A percentile compares a stretch with the other conserved stretches of the same genome.
Conservation (phyloP, 1,139 yeast genomes). For the Geotrichum fermentans region DNA sequence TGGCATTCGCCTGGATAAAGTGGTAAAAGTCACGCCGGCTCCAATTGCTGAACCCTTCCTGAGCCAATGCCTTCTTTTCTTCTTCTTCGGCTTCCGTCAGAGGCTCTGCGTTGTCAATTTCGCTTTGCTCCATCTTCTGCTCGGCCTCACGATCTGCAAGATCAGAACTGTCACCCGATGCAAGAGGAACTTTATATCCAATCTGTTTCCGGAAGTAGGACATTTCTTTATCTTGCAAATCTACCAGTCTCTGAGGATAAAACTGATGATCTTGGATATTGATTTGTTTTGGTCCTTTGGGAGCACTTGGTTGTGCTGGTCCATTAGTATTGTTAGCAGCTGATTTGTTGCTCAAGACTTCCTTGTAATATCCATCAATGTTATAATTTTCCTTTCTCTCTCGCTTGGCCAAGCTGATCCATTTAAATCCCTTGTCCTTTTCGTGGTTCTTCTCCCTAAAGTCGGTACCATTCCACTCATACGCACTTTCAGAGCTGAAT, state of each 20-base stretch:
- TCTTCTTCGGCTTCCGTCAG: slow-evolving; percentile 70
- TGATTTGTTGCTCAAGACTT: slow-evolving; percentile 45
- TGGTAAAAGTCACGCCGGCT: slow-evolving; percentile 83
- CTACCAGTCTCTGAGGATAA: slow-evolving; percentile 61
- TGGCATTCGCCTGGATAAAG: slow-evolving; percentile 76
- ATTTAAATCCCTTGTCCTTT: slow-evolving; percentile 36
- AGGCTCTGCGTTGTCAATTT: slow-evolving; percentile 65
- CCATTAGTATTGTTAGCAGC: slow-evolving; percentile 40
- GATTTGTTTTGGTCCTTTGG: slow-evolving; percentile 67
- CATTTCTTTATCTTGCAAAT: slow-evolving; percentile 71
- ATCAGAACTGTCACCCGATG: slow-evolving; percentile 44
- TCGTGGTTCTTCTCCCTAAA: slow-evolving; percentile 57
- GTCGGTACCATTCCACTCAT: slow-evolving; percentile 94
- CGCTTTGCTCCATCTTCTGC: slow-evolving; percentile 59
- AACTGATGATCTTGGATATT: slow-evolving; percentile 86
- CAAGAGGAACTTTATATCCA: slow-evolving; percentile 63
- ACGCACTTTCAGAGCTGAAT: slow-evolving; percentile 84
- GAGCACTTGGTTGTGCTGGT: slow-evolving; percentile 40
- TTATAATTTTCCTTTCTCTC: slow-evolving; percentile 88
- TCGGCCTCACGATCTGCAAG: slow-evolving; percentile 52
- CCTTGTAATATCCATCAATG: slow-evolving; percentile 82
- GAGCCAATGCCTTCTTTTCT: slow-evolving; percentile 56
- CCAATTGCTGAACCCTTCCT: slow-evolving; percentile 74
- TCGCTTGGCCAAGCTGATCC: slow-evolving; percentile 87
- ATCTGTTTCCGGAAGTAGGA: slow-evolving; percentile 67